phyloP scores from a whole-genome alignment of 129 eudicot species.

The Glebionis coronaria region DNA sequence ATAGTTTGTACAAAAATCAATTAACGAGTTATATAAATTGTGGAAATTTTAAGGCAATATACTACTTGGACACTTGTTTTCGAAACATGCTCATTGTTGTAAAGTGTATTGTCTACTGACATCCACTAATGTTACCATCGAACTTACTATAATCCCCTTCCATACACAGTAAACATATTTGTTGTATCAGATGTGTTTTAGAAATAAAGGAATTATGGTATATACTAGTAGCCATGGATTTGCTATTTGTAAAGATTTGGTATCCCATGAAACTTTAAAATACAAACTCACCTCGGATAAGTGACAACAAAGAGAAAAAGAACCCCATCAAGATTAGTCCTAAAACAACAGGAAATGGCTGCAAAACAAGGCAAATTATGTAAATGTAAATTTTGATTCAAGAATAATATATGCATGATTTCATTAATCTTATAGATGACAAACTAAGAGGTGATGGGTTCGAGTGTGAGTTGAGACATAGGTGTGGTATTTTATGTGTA shows the following conservation, averaged over 20 bases:
- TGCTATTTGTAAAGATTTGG: not conserved
- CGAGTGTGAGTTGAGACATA: too few relatives aligned
- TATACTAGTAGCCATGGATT: not conserved
- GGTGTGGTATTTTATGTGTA: too few relatives aligned
- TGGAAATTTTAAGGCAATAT: not conserved
- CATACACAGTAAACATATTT: not conserved
- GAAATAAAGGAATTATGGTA: not conserved
- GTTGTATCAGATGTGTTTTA: not conserved
- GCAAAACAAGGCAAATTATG: constrained; percentile 23
- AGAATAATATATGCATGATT: not conserved
- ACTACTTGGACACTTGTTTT: not conserved
- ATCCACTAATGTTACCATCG: not conserved
- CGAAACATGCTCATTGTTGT: not conserved
- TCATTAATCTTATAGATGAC: too few relatives aligned
- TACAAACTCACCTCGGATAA: constrained; percentile 56
- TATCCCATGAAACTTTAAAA: not conserved
- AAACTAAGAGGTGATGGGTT: too few relatives aligned
- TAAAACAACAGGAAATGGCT: constrained; percentile 67
- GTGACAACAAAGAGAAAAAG: constrained; percentile 55
- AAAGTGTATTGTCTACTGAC: not conserved
- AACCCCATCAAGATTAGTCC: constrained; percentile 50
- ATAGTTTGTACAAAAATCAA: not conserved
- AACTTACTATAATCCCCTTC: not conserved
- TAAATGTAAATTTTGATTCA: not conserved
- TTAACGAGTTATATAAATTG: not conserved